These are phyloP conservation scores for Naganishia sp. DNA, from an alignment of 1,284 basidiomycete species.

Conservation along the genomic window DNA sequence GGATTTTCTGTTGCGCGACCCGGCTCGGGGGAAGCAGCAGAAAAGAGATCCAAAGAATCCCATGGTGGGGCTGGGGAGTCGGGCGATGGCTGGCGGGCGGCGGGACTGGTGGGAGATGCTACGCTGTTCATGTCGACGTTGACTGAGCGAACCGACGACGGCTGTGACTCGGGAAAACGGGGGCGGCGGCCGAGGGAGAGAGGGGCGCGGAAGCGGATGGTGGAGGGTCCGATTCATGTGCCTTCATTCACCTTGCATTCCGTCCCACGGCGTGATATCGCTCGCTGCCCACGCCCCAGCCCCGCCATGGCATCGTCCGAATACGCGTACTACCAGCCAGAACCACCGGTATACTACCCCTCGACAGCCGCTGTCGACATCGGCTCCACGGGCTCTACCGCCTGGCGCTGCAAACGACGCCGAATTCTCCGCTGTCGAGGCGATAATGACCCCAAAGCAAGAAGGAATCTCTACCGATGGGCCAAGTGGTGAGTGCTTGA, in stretches of 20 bases:
- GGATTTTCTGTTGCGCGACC: constrained; percentile 18
- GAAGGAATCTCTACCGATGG: constrained; percentile 44
- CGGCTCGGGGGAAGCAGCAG: constrained; percentile 20
- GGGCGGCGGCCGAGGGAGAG: neutral
- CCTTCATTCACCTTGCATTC: too few species aligned
- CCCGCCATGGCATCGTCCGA: too few species aligned
- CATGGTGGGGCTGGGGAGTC: neutral
- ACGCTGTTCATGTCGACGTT: neutral
- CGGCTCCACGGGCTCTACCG: too few species aligned
- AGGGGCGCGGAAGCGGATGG: neutral
- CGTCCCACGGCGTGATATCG: too few species aligned
- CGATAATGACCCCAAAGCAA: neutral
- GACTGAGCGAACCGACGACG: constrained; percentile 1
- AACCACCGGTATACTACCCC: too few species aligned
- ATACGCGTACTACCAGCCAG: too few species aligned
- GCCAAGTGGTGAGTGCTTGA: constrained; percentile 44
- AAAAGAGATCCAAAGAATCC: constrained; percentile 22
- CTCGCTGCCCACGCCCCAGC: too few species aligned
- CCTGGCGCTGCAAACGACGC: neutral
- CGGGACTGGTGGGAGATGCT: too few species aligned
- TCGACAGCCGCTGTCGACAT: too few species aligned
- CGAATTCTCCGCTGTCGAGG: neutral
- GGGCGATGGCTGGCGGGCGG: neutral
- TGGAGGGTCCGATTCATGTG: neutral
- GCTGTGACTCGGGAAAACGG: constrained; percentile 3